Percentiles rank a stretch among this genome's conserved stretches.
Conservation (phyloP, 2,329 filamentous ascomycete genomes). For the Aspergillus vadensis region DNA sequence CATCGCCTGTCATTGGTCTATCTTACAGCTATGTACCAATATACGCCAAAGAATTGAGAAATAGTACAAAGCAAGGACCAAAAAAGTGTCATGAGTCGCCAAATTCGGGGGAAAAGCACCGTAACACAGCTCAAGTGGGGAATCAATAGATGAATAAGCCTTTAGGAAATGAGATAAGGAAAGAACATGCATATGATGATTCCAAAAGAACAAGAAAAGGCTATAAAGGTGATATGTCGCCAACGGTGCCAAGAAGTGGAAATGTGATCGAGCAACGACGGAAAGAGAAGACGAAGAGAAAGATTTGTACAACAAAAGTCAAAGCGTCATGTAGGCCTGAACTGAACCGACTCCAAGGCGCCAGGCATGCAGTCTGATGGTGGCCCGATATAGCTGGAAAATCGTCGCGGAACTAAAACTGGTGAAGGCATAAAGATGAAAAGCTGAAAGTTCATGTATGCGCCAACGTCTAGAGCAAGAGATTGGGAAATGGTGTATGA, state of each 20-base stretch:
- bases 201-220: constrained; percentile 6
- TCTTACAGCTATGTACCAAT: constrained; percentile 15
- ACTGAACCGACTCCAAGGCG: constrained; percentile 27
- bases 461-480: background rate
- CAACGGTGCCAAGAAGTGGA: constrained; percentile 3
- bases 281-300: constrained; percentile 13
- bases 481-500: background rate
- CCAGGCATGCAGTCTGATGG: constrained; percentile 30
- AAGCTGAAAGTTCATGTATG: constrained; percentile 5
- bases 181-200: constrained; percentile 19
- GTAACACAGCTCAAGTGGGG: constrained; percentile 17
- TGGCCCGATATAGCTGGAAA: constrained; percentile 2
- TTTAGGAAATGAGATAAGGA: constrained; percentile 4
- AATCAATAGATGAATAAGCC: constrained; percentile 12
- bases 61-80: constrained; percentile 9
- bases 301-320: constrained; percentile 22
- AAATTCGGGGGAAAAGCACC: constrained; percentile 13
- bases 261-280: constrained; percentile 11
- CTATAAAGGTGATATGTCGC: constrained; percentile 9
- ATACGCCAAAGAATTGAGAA: constrained; percentile 4
- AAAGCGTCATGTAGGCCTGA: constrained; percentile 18
- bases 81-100: constrained; percentile 7
- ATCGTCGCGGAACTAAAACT: background rate
- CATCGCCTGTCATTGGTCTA: constrained; percentile 10
- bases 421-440: background rate